Base-by-base conservation (phyloP, 306 rosid species). In the Cucumis cinereus region DNA sequence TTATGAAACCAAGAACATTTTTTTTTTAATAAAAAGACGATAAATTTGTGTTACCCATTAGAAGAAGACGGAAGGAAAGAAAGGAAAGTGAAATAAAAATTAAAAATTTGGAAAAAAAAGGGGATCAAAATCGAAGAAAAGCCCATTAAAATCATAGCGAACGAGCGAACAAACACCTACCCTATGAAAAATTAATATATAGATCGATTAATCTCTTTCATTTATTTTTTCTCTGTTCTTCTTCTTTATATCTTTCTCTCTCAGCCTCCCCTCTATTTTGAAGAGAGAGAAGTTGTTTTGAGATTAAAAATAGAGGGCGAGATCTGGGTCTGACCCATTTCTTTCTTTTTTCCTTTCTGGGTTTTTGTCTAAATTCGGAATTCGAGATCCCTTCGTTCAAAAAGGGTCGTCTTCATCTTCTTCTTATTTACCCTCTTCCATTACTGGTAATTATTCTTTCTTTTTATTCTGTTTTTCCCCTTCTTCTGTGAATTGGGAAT, bases 351-450 rank as follows among this genome's bases (percentile, higher is more conserved):
- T 35, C 15, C 40, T 41, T 72, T 72, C 69, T 58, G 68, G 79
- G 62, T 63, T 76, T 20, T 60, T 76, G 73, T 79, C 74, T 22
- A 13, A 78, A 79, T 74, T 87, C 74, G 70, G 77, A 80, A 80
- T 84, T 78, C 79, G 83, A 77, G 90, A 78, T 82, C 85, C 88
- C 78, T 84, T 83, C n/a, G 23, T 30, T 52, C 79, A 54, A 76
- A 83, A 74, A 73, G 89, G 91, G 81, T 77, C 79, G 81, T 41
- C 86, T 79, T 52, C 80, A 69, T 74, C 74, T 49, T 33, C 60
- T 45, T 52, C 60, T 17, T 36, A 15, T 67, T 45, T 59, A 13
- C 72, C 54, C 77, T 24, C 14, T 77, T 81, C 87, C 84, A 76
- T 75, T 81, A 28, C 77, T 26, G 90, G 89, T 84, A 85, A 81